Percentiles rank a stretch among this genome's conserved stretches.
These are phyloP conservation scores for Penicillium sp. DNA, from an alignment of 2,329 filamentous ascomycete species.

Conservation along the genomic window DNA sequence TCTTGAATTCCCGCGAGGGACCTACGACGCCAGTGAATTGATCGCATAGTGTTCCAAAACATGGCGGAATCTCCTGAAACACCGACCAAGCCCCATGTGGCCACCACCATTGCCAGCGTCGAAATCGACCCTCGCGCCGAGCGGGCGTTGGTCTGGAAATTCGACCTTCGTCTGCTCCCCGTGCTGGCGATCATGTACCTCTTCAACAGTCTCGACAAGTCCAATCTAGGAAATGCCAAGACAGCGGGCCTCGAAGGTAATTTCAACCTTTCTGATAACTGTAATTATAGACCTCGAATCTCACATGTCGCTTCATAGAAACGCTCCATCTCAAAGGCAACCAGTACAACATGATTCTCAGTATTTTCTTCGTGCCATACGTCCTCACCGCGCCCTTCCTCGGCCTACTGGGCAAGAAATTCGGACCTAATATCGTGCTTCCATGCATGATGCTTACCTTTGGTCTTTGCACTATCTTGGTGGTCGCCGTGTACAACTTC, in stretches of 20 bases:
- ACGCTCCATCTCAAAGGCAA: slow-evolving; percentile 26
- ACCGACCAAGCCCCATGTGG: slow-evolving; percentile 15
- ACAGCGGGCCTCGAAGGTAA: slow-evolving; percentile 28
- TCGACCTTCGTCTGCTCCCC: slow-evolving; percentile 50
- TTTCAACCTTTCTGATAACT: no score
- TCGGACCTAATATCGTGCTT: slow-evolving; percentile 28
- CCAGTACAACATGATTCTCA: slow-evolving; percentile 32
- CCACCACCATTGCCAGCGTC: slow-evolving; percentile 19
- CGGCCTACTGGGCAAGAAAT: slow-evolving; percentile 32
- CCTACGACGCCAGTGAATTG: not conserved
- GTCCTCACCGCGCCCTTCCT: slow-evolving; percentile 32
- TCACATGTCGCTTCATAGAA: slow-evolving; percentile 16
- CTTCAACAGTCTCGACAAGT: slow-evolving; percentile 51
- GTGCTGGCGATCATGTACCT: slow-evolving; percentile 59
- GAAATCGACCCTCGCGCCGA: slow-evolving; percentile 44
- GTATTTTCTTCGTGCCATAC: slow-evolving; percentile 33
- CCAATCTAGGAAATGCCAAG: slow-evolving; percentile 39
- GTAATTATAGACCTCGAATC: not conserved
- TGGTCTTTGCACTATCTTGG: slow-evolving; percentile 26
- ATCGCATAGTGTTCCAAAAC: not conserved
- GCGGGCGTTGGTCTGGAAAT: slow-evolving; percentile 53
- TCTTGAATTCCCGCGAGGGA: not conserved
- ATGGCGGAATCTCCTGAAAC: slow-evolving; percentile 10
- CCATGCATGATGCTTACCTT: slow-evolving; percentile 33
- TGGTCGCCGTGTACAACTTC: slow-evolving; percentile 28